These are phyloP conservation scores for Buddleja alternifolia DNA, from an alignment of 257 asterid species.

Conservation along the genomic window DNA sequence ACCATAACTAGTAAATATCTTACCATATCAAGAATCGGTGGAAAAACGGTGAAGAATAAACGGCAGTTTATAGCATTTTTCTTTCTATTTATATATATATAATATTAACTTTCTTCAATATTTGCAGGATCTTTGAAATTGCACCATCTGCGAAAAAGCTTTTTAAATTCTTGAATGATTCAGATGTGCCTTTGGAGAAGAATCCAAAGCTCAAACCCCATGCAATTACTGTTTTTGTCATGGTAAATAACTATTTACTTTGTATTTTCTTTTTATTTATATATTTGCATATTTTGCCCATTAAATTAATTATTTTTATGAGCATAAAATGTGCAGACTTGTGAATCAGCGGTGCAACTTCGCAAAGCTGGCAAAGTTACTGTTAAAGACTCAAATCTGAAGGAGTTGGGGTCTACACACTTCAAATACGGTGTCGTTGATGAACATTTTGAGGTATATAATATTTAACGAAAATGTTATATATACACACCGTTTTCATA, in stretches of 20 bases:
- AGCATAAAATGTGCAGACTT: slow-evolving; percentile 42
- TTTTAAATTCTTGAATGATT: slow-evolving; percentile 62
- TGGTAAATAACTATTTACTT: slow-evolving; percentile 40
- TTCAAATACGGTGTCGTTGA: slow-evolving; percentile 61
- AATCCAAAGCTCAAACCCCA: slow-evolving; percentile 72
- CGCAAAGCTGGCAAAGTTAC: slow-evolving; percentile 63
- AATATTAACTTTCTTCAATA: too few relatives aligned
- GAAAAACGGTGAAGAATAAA: too few relatives aligned
- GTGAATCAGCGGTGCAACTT: slow-evolving; percentile 77
- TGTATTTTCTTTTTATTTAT: not conserved
- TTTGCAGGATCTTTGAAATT: slow-evolving; percentile 69
- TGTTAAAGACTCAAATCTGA: slow-evolving; percentile 57
- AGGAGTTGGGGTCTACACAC: slow-evolving; percentile 59
- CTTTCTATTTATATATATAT: too few relatives aligned
- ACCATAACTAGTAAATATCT: too few relatives aligned
- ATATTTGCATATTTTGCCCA: not conserved
- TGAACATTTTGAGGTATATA: slow-evolving; percentile 70
- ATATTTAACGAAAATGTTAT: too few relatives aligned
- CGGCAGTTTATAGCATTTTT: too few relatives aligned
- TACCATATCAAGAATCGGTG: too few relatives aligned
- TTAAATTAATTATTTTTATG: not conserved
- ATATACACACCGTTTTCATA: too few relatives aligned
- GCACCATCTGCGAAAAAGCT: slow-evolving; percentile 72
- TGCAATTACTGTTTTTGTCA: slow-evolving; percentile 64
- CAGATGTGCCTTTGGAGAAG: slow-evolving; percentile 55